Base-by-base conservation (phyloP, 2,329 filamentous ascomycete genomes). In the Podosphaera aphanis region DNA sequence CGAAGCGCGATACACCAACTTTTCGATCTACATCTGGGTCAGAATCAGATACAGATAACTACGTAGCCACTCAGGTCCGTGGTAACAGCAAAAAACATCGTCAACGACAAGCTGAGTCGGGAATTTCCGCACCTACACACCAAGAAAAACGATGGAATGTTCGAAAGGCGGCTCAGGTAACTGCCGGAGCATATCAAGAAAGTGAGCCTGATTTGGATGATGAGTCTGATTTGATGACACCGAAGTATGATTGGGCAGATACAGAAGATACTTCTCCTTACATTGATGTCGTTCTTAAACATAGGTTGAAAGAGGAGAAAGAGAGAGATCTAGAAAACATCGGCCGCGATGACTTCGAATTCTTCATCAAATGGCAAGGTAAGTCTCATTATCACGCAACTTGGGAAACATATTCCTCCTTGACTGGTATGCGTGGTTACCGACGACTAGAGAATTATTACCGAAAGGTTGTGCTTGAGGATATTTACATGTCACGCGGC, bases 381-480 rank as follows among this genome's bases (percentile, higher is more conserved):
- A 83, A 85, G 62, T 93, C 90, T 10, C 85, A 98, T 60, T 78
- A 93, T 54, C 90, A 98, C 64, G 83, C 92, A 47, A 93, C 85
- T 0, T 98, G 90, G 88, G 86, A 95, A 62, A 78, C 77, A 0
- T 78, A 79, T 48, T 77, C 83, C 46, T 72, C 68, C 18, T 72
- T 94, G 23, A 70, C 74, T 20, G 73, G 77, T n/a, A 80, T 79
- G 58, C 83, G 83, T 50, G 88, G 90, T 49, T 79, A 79, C 52
- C 82, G 86, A 43, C 85, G 86, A 48, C 70, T 98, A 6, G 90
- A 95, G 58, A 98, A 98, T 60, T 98, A 95, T 65, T 86, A 83
- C 62, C 77, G 79, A 55, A 92, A 86, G 60, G 68, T 80, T 36
- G 76, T 94, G 44, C 73, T 79, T 52, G 74, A 81, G 52, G 85